These are phyloP conservation scores for Phlebiopsis gigantea DNA, from an alignment of 768 basidiomycete species.

Conservation along the genomic window DNA sequence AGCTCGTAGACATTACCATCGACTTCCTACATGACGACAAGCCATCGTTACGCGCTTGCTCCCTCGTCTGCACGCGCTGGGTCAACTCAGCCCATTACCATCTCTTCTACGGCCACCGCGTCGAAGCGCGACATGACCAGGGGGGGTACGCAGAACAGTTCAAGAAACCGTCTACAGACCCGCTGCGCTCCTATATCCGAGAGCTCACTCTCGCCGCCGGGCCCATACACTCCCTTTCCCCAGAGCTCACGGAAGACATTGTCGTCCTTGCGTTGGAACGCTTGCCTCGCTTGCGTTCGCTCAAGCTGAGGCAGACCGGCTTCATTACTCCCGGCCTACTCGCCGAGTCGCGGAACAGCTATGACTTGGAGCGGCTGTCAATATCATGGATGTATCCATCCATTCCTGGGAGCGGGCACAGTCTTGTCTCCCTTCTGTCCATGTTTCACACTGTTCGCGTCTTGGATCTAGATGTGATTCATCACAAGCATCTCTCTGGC, in stretches of 20 bases:
- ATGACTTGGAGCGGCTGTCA: neutral
- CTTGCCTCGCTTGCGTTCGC: conserved; percentile 3
- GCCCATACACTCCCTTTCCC: conserved; percentile 2
- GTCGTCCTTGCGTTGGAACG: neutral
- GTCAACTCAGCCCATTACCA: conserved; percentile 13
- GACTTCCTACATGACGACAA: conserved; percentile 19
- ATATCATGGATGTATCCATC: conserved; percentile 13
- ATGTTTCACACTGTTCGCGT: conserved; percentile 5
- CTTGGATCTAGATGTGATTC: conserved; percentile 10
- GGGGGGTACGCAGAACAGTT: conserved; percentile 8
- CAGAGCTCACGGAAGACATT: conserved; percentile 8
- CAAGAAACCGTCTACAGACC: neutral
- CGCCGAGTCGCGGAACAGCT: neutral
- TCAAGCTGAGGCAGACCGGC: conserved; percentile 10
- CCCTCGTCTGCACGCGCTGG: conserved; percentile 17
- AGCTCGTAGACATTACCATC: conserved; percentile 20
- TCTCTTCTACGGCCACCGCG: conserved; percentile 10
- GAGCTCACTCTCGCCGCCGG: conserved; percentile 6
- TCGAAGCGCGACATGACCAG: conserved; percentile 8
- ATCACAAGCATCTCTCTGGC: conserved; percentile 8
- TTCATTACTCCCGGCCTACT: neutral
- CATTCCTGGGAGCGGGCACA: conserved; percentile 2
- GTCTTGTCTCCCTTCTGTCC: conserved; percentile 5
- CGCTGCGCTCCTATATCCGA: neutral
- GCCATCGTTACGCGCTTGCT: conserved; percentile 14